A percentile compares a stretch with the other conserved stretches of the same genome.
Evolutionary conservation across 176 grass and related monocot species (phyloP).

Genomic region (Triticum timopheevii): DNA sequence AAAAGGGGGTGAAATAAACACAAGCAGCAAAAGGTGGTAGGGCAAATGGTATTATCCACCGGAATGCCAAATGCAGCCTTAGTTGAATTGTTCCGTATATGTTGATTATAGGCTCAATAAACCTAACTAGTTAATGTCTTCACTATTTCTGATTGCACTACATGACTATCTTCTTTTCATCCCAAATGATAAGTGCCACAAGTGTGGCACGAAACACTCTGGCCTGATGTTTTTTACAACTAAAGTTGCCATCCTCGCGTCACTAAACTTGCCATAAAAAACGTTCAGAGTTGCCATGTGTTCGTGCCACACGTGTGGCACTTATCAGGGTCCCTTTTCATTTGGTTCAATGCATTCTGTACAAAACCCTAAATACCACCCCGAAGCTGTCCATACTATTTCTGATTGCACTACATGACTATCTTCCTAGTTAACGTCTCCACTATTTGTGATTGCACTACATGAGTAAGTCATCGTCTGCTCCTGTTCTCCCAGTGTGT

Average conservation of each 20-base stretch:
- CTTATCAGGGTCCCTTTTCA: not conserved
- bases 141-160: not conserved
- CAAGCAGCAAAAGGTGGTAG: not conserved
- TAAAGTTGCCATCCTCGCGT: too few relatives aligned
- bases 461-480: too few relatives aligned
- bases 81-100: not conserved
- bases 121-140: not conserved
- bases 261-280: too few relatives aligned
- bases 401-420: too few relatives aligned
- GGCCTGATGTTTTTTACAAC: too few relatives aligned
- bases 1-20: not conserved
- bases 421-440: too few relatives aligned
- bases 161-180: not conserved
- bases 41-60: not conserved
- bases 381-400: not conserved
- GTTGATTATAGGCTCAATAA: not conserved
- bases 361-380: not conserved
- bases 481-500: not conserved
- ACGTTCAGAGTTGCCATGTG: too few relatives aligned
- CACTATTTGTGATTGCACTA: too few relatives aligned
- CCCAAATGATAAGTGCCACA: too few relatives aligned
- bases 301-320: too few relatives aligned
- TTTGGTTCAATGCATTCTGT: not conserved
- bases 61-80: not conserved
- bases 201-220: too few relatives aligned